Evolutionary conservation across 345 rosid species (phyloP).

Genomic region (Combretum micranthum): DNA sequence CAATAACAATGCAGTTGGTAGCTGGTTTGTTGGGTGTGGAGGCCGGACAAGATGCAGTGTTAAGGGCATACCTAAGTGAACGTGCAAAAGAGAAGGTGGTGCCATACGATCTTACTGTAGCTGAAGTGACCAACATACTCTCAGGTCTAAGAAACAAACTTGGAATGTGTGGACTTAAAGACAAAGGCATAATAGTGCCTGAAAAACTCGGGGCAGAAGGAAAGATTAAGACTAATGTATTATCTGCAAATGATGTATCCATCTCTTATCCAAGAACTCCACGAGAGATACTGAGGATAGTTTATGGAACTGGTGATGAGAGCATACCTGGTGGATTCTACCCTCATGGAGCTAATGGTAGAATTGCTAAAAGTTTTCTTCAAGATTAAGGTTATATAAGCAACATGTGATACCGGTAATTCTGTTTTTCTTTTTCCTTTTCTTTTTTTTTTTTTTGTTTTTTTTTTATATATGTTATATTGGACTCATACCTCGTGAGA

Average conservation of each 20-base stretch:
- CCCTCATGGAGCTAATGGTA: conserved; percentile 40
- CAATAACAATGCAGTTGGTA: conserved; percentile 25
- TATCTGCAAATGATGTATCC: conserved; percentile 25
- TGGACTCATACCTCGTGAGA: no score
- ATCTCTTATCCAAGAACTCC: conserved; percentile 28
- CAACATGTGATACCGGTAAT: no score
- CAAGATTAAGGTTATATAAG: no score
- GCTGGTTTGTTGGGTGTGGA: conserved; percentile 55
- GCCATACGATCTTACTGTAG: conserved; percentile 33
- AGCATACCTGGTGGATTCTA: conserved; percentile 25
- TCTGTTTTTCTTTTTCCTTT: no score
- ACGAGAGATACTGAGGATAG: conserved; percentile 27
- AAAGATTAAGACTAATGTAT: conserved; percentile 23
- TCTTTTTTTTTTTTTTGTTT: no score
- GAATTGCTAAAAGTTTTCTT: conserved; percentile 18
- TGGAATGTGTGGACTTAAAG: conserved; percentile 39
- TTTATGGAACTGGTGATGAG: conserved; percentile 27
- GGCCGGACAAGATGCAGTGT: conserved; percentile 63
- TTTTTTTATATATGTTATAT: no score
- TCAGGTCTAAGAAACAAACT: conserved; percentile 32
- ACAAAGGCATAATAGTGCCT: conserved; percentile 46
- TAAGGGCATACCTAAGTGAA: conserved; percentile 43
- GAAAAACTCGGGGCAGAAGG: conserved; percentile 29
- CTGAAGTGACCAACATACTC: conserved; percentile 22
- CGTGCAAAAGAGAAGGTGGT: conserved; percentile 19